phyloP scores from a whole-genome alignment of 2,329 filamentous ascomycete genomes.

The Microcyclospora pomicola region DNA sequence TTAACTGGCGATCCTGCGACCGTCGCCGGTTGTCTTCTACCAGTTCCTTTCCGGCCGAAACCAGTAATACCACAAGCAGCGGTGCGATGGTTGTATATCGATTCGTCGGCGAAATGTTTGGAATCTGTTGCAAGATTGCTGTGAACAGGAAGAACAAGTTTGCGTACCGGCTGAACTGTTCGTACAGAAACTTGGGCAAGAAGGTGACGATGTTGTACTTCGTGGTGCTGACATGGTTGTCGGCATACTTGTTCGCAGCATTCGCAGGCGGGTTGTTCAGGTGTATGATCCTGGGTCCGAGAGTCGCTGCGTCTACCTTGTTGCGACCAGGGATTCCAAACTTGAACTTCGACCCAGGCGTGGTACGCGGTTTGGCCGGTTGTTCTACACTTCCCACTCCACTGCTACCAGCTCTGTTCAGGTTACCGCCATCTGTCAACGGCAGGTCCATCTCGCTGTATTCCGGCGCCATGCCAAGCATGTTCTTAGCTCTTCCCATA shows the following conservation, averaged over 20 bases:
- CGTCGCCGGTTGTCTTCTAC: slow-evolving; percentile 89
- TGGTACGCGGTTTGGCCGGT: slow-evolving; percentile 31
- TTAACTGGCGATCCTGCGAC: slow-evolving; percentile 71
- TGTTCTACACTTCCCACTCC: slow-evolving; percentile 3
- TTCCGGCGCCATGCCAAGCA: slow-evolving; percentile 68
- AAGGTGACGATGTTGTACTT: slow-evolving; percentile 95
- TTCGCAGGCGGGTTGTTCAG: slow-evolving; percentile 96
- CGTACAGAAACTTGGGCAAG: slow-evolving; percentile 89
- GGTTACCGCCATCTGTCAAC: slow-evolving; percentile 57
- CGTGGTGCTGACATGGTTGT: slow-evolving; percentile 94
- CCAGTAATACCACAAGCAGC: slow-evolving; percentile 73
- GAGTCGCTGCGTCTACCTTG: slow-evolving; percentile 76
- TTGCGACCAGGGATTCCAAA: slow-evolving; percentile 69
- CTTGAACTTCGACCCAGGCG: slow-evolving; percentile 67
- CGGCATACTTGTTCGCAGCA: slow-evolving; percentile 72
- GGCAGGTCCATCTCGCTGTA: slow-evolving; percentile 99
- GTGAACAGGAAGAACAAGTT: slow-evolving; percentile 99
- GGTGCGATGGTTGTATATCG: slow-evolving; percentile 91
- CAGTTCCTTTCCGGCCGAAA: slow-evolving; percentile 91
- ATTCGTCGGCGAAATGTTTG: slow-evolving; percentile 87
- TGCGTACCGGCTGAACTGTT: slow-evolving; percentile 98
- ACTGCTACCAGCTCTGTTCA: slow-evolving; percentile 8
- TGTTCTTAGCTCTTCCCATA: slow-evolving; percentile 75
- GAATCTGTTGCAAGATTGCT: slow-evolving; percentile 85
- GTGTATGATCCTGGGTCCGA: slow-evolving; percentile 84